phyloP scores from a whole-genome alignment of 192 early-diverging fungal species.

The Mortierella alpina region DNA sequence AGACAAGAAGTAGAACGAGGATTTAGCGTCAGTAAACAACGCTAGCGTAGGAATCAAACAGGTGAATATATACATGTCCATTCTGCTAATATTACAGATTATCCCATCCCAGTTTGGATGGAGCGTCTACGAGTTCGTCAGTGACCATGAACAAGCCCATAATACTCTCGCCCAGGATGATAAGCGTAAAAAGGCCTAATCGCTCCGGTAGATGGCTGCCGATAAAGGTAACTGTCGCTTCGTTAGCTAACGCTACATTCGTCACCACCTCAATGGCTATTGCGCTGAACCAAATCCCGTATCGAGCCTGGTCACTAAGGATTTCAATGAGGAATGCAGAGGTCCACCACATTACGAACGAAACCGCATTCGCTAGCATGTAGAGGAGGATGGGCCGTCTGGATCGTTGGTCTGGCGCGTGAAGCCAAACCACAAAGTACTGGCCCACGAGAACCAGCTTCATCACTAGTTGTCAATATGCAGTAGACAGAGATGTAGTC shows the following conservation, averaged over 20 bases:
- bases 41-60: not conserved
- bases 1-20: no score
- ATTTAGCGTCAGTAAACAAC: slow-evolving; percentile 26
- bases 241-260: slow-evolving; percentile 48
- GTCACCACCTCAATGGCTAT: slow-evolving; percentile 54
- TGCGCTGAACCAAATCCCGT: slow-evolving; percentile 57
- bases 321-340: slow-evolving; percentile 28
- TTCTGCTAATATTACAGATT: slow-evolving; percentile 17
- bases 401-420: slow-evolving; percentile 25
- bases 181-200: slow-evolving; percentile 60
- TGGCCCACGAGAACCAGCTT: slow-evolving; percentile 37
- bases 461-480: slow-evolving; percentile 18
- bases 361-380: slow-evolving; percentile 35
- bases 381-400: slow-evolving; percentile 28
- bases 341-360: slow-evolving; percentile 39
- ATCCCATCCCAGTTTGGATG: slow-evolving; percentile 56
- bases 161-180: slow-evolving; percentile 55
- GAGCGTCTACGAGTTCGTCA: slow-evolving; percentile 27
- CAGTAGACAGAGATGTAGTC: not conserved
- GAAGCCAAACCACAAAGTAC: slow-evolving; percentile 42
- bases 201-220: slow-evolving; percentile 61
- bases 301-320: slow-evolving; percentile 34
- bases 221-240: slow-evolving; percentile 53
- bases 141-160: slow-evolving; percentile 36
- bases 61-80: not conserved